phyloP scores from a whole-genome alignment of 164 flowering plant genomes.

The Tetrastigma voinierianum region DNA sequence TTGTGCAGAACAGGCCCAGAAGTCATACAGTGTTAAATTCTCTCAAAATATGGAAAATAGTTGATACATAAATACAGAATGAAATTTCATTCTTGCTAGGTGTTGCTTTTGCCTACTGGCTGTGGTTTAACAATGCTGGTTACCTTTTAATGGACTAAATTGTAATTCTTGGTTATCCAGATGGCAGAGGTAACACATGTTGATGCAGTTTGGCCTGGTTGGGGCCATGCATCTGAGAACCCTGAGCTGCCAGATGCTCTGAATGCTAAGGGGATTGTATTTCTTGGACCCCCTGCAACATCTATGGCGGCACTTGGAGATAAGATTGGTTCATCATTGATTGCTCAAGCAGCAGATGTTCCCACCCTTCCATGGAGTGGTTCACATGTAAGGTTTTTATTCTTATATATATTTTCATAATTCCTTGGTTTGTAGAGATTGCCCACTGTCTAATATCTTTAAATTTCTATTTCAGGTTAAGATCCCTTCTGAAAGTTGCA shows the following conservation, averaged over 20 bases:
- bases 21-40: constrained; percentile 1
- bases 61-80: neutral
- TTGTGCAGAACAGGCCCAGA: neutral
- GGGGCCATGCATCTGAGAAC: constrained; percentile 99
- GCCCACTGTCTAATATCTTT: neutral
- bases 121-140: constrained; percentile 4
- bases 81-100: neutral
- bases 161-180: constrained; percentile 36
- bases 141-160: no score
- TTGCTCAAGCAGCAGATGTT: constrained; percentile 98
- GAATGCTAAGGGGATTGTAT: constrained; percentile 72
- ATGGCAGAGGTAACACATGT: constrained; percentile 95
- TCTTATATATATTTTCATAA: neutral
- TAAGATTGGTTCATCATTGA: constrained; percentile 97
- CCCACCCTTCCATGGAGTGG: constrained; percentile 99
- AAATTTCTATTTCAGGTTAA: constrained; percentile 56
- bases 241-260: constrained; percentile 98
- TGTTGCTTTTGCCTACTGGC: neutral
- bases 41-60: neutral
- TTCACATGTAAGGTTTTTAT: constrained; percentile 66
- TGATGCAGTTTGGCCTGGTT: constrained; percentile 99
- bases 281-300: constrained; percentile 92
- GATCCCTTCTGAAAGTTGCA: constrained; percentile 74
- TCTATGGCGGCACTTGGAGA: constrained; percentile 99
- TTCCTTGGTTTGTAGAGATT: constrained; percentile 1